Conservation (phyloP, 1,139 yeast genomes). For the Candida glucosophila region DNA sequence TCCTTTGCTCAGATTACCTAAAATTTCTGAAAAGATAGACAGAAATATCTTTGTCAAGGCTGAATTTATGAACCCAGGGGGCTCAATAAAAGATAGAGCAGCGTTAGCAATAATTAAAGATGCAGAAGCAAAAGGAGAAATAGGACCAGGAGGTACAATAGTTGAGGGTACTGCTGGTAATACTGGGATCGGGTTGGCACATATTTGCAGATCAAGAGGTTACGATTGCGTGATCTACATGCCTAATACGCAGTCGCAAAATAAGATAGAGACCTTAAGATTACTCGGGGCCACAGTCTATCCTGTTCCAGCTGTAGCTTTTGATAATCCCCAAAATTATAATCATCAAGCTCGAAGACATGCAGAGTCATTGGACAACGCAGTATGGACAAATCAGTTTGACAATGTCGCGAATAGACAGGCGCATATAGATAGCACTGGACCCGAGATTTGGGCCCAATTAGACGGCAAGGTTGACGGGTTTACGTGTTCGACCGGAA, state of each 20-base stretch:
- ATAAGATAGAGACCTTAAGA: slow-evolving; percentile 64
- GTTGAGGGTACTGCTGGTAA: slow-evolving; percentile 52
- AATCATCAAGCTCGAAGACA: slow-evolving; percentile 81
- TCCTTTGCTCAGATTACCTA: slow-evolving; percentile 62
- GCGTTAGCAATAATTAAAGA: slow-evolving; percentile 71
- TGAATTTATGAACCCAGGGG: slow-evolving; percentile 92
- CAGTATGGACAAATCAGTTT: slow-evolving; percentile 89
- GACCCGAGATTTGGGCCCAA: slow-evolving; percentile 89
- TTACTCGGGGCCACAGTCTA: slow-evolving; percentile 77
- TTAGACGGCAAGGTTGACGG: slow-evolving; percentile 73
- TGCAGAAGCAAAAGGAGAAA: slow-evolving; percentile 65
- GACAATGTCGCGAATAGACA: slow-evolving; percentile 82
- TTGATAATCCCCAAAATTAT: slow-evolving; percentile 70
- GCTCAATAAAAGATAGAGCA: slow-evolving; percentile 87
- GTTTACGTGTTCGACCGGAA: slow-evolving; percentile 84
- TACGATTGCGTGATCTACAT: slow-evolving; percentile 79
- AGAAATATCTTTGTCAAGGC: slow-evolving; percentile 83
- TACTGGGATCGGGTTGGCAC: slow-evolving; percentile 88
- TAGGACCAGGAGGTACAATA: slow-evolving; percentile 56
- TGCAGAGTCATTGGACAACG: slow-evolving; percentile 65
- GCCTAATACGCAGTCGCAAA: slow-evolving; percentile 82
- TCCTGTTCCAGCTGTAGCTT: slow-evolving; percentile 88
- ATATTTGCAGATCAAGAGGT: slow-evolving; percentile 76
- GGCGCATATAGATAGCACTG: slow-evolving; percentile 86
- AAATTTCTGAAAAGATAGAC: slow-evolving; percentile 52